A percentile compares a stretch with the other conserved stretches of the same genome.
These are phyloP conservation scores for Candida palmyrensis DNA, from an alignment of 805 yeast genomes.

Conservation along the genomic window DNA sequence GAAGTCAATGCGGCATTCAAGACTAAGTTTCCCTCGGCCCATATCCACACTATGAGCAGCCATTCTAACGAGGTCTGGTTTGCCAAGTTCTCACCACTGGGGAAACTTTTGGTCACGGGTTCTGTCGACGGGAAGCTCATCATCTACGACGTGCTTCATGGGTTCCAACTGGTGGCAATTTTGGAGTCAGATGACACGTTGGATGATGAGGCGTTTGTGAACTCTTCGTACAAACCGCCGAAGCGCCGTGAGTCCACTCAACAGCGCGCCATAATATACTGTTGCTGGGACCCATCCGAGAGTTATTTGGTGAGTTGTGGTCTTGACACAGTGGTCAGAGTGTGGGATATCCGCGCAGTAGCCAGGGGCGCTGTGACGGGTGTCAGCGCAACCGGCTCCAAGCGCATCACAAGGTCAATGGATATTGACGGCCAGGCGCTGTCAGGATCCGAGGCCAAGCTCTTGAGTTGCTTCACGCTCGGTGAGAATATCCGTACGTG, in stretches of 20 bases:
- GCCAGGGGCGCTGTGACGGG: constrained; percentile 8
- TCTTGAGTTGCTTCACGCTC: constrained; percentile 32
- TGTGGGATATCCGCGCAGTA: constrained; percentile 57
- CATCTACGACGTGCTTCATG: constrained; percentile 58
- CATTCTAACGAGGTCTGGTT: constrained; percentile 84
- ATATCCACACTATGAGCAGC: constrained; percentile 40
- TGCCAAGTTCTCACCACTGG: constrained; percentile 71
- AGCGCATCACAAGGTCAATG: constrained; percentile 23
- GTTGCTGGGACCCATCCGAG: constrained; percentile 76
- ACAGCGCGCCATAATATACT: constrained; percentile 54
- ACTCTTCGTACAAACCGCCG: constrained; percentile 19
- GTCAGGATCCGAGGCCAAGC: constrained; percentile 9
- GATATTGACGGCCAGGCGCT: constrained; percentile 9
- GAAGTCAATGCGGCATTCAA: constrained; percentile 11
- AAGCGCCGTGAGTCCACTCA: constrained; percentile 14
- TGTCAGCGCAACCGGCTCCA: constrained; percentile 4
- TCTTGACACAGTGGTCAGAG: constrained; percentile 60
- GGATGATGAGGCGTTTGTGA: constrained; percentile 23
- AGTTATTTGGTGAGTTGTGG: constrained; percentile 63
- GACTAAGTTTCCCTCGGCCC: constrained; percentile 42
- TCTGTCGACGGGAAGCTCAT: constrained; percentile 61
- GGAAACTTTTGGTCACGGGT: constrained; percentile 71
- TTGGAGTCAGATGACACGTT: constrained; percentile 22
- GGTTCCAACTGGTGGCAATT: constrained; percentile 26
- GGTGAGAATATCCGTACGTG: constrained; percentile 37